phyloP scores from a whole-genome alignment of 345 rosid species.

The Gossypium rotundifolium region DNA sequence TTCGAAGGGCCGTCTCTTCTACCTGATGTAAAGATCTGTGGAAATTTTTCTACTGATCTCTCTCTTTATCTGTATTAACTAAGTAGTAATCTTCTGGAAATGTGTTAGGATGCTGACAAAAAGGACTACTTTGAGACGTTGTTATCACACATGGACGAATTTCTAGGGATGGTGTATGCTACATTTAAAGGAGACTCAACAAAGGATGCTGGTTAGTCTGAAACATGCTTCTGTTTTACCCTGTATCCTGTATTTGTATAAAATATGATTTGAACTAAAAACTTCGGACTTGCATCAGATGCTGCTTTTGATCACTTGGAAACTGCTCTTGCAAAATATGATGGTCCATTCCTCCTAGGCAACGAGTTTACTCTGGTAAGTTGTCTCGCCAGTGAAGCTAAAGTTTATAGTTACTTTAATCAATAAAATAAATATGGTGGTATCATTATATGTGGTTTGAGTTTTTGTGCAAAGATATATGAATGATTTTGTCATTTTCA shows the following conservation, averaged over 20 bases:
- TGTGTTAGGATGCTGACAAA: constrained; percentile 59
- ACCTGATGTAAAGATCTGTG: constrained; percentile 42
- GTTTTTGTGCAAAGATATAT: not conserved
- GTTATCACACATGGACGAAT: constrained; percentile 47
- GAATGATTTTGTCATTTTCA: constrained; percentile 18
- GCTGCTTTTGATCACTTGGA: constrained; percentile 72
- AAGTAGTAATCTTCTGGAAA: constrained; percentile 7
- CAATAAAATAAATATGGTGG: not conserved
- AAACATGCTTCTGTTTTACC: not conserved
- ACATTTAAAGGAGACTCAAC: constrained; percentile 59
- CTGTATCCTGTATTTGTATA: not conserved
- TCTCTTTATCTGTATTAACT: not conserved
- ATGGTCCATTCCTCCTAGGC: constrained; percentile 88
- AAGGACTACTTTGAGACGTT: constrained; percentile 54
- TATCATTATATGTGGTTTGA: not conserved
- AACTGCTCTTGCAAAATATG: constrained; percentile 52
- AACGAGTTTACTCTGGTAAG: constrained; percentile 71
- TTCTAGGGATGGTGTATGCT: constrained; percentile 26
- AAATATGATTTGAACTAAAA: not conserved
- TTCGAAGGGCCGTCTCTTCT: constrained; percentile 76
- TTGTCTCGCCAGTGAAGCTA: not conserved
- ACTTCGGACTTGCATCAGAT: constrained; percentile 32
- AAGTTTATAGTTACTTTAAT: not conserved
- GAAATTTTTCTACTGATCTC: not conserved
- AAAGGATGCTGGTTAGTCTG: constrained; percentile 48